These are phyloP conservation scores for Terfezia claveryi DNA, from an alignment of 495 filamentous ascomycete genomes.

Conservation along the genomic window DNA sequence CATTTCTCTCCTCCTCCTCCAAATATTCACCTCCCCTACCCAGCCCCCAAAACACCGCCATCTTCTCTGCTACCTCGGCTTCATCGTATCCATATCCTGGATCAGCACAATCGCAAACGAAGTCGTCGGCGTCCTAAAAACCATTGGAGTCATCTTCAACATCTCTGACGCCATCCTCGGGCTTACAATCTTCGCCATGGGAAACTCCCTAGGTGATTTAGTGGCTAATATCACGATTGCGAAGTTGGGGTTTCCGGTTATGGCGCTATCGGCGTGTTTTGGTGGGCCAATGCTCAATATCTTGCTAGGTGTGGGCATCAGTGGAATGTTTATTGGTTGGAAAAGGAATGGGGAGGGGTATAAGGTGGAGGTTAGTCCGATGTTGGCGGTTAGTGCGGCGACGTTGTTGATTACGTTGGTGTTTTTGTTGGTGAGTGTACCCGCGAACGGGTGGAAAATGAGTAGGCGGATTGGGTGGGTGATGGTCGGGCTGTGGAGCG, in stretches of 20 bases:
- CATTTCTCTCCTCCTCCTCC: constrained; percentile 35
- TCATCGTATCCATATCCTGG: constrained; percentile 78
- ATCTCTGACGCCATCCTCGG: constrained; percentile 94
- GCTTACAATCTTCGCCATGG: constrained; percentile 88
- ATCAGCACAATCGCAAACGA: constrained; percentile 91
- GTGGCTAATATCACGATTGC: constrained; percentile 92
- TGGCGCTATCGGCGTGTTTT: constrained; percentile 91
- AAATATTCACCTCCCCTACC: constrained; percentile 37
- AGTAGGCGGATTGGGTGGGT: constrained; percentile 61
- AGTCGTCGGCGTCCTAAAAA: constrained; percentile 86
- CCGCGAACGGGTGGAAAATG: constrained; percentile 77
- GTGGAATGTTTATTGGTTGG: constrained; percentile 66
- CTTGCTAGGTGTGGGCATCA: constrained; percentile 73
- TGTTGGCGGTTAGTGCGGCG: constrained; percentile 57
- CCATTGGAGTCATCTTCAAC: constrained; percentile 72
- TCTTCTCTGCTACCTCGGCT: constrained; percentile 71
- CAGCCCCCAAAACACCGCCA: constrained; percentile 44
- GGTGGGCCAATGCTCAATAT: constrained; percentile 98
- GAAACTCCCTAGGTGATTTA: constrained; percentile 83
- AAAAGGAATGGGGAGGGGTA: constrained; percentile 38
- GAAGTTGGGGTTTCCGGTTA: constrained; percentile 78
- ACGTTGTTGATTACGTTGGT: constrained; percentile 65
- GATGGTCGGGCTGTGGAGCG: constrained; percentile 59
- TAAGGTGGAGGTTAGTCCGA: constrained; percentile 59
- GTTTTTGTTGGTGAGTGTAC: constrained; percentile 57